Evolutionary conservation across 176 grass and related monocot species (phyloP), one percentile per base, ranked within the genome.

Genomic region (Ananas comosus): DNA sequence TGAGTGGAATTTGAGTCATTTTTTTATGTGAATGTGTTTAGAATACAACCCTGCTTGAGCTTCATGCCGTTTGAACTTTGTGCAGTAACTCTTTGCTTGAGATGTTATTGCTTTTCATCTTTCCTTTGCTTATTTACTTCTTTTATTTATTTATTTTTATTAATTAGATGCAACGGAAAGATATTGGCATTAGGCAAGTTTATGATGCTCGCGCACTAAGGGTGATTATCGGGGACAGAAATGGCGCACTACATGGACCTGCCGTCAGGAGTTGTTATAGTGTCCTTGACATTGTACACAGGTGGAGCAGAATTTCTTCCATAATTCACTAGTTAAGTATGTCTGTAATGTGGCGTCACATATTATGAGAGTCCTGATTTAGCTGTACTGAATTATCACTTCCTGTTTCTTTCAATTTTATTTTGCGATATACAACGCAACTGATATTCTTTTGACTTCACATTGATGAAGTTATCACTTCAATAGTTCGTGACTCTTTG

Each of bases 151-250:
- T 48, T 79, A 18, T 75, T 83, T 63, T 79, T 9, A 72, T 66
- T 75, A 19, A 67, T 70, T 71, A 97, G 93, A 97, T 97, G 89
- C 87, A 87, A 85, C 86, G 89, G 51, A 97, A 97, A 87, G 86
- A 85, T 90, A 50, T 77, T 76, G 89, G 83, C 64, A 81, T 97
- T 70, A 85, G 72, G 74, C 89, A 97, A 83, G 77, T 97, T 12
- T 90, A 92, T 71, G 89, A 97, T 83, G 93, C 93, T 69, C 88
- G 93, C 64, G 93, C 93, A 10, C 68, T 97, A 51, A 92, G 93
- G 75, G 93, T 97, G 68, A 90, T 97, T 81, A 82, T 97, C 23
- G 93, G 93, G 51, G 93, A 97, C 82, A 92, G 87, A 83, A 85
- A 97, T 1, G 93, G 93, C 64, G 82, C 82, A 63, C 78, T 97